Evolutionary conservation across 345 rosid genomes (phyloP).

Genomic region (Salix purpurea): DNA sequence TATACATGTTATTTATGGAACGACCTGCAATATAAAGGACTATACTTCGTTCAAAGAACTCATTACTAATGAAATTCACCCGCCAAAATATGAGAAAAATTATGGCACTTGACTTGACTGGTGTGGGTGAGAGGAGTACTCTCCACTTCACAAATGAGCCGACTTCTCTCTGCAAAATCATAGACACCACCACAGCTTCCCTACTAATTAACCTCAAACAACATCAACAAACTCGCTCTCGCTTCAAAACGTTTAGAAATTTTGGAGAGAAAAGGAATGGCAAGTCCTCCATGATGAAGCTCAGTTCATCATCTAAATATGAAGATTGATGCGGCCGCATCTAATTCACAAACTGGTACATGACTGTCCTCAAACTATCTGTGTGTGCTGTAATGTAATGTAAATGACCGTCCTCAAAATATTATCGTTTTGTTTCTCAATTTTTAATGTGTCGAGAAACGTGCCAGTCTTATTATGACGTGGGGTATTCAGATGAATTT

Average conservation of each 20-base stretch:
- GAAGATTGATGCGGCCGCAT: not conserved
- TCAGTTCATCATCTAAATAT: not conserved
- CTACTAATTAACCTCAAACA: conserved; percentile 2
- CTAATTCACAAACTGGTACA: conserved; percentile 1
- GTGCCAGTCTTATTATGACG: not conserved
- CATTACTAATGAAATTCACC: no score
- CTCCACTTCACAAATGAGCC: not conserved
- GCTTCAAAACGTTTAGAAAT: conserved; percentile 40
- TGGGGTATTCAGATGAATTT: not conserved
- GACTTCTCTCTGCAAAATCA: not conserved
- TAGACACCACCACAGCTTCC: not conserved
- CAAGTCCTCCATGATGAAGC: conserved; percentile 19
- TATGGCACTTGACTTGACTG: not conserved
- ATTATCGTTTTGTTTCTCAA: not conserved
- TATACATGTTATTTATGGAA: no score
- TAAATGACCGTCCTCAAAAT: no score
- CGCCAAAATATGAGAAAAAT: no score
- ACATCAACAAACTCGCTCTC: conserved; percentile 1
- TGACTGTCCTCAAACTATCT: not conserved
- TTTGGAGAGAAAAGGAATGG: conserved; percentile 58
- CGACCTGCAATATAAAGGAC: no score
- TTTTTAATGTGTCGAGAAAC: not conserved
- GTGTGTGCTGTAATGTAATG: no score
- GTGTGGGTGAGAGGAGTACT: not conserved
- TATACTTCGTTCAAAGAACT: no score